Evolutionary conservation across 2,329 filamentous ascomycete species (phyloP).

Genomic region (Aspergillus pseudoterreus): DNA sequence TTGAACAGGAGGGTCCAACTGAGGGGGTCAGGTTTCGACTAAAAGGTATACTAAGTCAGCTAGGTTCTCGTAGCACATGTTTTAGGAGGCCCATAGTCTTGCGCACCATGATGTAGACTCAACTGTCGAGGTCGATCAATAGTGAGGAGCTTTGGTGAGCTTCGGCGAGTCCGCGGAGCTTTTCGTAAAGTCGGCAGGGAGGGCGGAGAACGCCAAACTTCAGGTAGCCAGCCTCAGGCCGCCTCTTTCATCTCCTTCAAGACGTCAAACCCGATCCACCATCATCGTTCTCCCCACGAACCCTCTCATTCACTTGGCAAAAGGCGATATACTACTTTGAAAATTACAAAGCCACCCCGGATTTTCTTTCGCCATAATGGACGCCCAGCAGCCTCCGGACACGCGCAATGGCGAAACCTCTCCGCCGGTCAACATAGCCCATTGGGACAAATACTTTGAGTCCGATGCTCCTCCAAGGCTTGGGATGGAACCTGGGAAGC

Average conservation of each 20-base stretch:
- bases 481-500: conserved; percentile 61
- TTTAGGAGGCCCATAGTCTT: background rate
- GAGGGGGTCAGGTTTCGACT: conserved; percentile 39
- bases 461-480: conserved; percentile 43
- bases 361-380: conserved; percentile 6
- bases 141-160: background rate
- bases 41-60: conserved; percentile 3
- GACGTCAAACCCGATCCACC: too few species aligned
- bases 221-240: background rate
- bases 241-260: too few species aligned
- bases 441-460: conserved; percentile 37
- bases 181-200: background rate
- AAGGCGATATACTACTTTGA: background rate
- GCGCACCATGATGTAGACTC: conserved; percentile 16
- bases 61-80: background rate
- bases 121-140: conserved; percentile 11
- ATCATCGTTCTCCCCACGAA: background rate
- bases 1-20: conserved; percentile 68
- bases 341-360: too few species aligned
- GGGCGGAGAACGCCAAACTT: background rate
- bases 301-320: background rate
- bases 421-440: conserved; percentile 25
- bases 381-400: conserved; percentile 8
- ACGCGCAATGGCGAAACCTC: conserved; percentile 7
- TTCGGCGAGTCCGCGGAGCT: conserved; percentile 11